These are phyloP conservation scores for Tetracladium marchalianum DNA, from an alignment of 495 filamentous ascomycete genomes.

Conservation along the genomic window DNA sequence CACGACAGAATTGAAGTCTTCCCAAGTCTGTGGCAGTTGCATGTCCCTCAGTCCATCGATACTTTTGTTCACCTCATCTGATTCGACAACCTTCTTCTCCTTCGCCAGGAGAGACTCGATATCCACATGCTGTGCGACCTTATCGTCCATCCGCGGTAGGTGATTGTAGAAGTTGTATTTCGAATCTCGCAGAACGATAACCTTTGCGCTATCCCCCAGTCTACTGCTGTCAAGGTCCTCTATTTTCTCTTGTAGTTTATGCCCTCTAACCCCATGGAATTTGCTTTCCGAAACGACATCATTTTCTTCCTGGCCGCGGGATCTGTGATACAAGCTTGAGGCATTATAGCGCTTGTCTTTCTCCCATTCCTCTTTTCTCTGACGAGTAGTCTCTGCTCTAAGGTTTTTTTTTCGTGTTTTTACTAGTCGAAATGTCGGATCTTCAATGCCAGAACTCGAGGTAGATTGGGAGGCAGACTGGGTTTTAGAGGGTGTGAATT, in stretches of 20 bases:
- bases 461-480: constrained; percentile 10
- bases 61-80: constrained; percentile 27
- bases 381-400: constrained; percentile 7
- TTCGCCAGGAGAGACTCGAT: constrained; percentile 23
- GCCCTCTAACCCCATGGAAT: constrained; percentile 10
- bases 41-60: constrained; percentile 29
- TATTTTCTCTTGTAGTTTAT: neutral
- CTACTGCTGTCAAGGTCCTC: constrained; percentile 15
- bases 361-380: neutral
- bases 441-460: too few relatives aligned
- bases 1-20: constrained; percentile 30
- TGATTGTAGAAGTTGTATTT: constrained; percentile 13
- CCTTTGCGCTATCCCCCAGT: constrained; percentile 27
- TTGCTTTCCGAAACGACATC: neutral
- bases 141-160: neutral
- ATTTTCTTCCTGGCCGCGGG: too few relatives aligned
- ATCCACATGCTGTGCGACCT: constrained; percentile 14
- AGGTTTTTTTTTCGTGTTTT: too few relatives aligned
- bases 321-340: too few relatives aligned
- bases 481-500: constrained; percentile 6
- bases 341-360: too few relatives aligned
- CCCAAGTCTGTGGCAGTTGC: constrained; percentile 16
- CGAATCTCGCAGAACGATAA: constrained; percentile 33
- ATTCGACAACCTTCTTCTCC: constrained; percentile 14
- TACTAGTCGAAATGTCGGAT: too few relatives aligned